Percentiles rank a stretch among this genome's conserved stretches.
phyloP scores from a whole-genome alignment of 129 eudicot species.

The Lactuca saligna region DNA sequence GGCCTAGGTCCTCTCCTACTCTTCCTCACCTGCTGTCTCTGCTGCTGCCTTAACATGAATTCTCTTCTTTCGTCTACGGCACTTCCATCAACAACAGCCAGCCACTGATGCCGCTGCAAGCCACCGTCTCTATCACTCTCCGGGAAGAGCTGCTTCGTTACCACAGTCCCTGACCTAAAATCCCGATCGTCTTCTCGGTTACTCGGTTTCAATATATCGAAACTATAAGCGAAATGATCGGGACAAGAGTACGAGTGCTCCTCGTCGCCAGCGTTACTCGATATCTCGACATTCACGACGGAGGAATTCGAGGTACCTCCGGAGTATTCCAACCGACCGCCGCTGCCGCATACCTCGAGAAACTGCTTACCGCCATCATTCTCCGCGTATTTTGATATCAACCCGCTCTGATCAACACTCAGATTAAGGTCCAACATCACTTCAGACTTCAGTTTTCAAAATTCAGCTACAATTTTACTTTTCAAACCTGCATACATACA shows the following conservation, averaged over 20 bases:
- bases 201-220: conserved; percentile 48
- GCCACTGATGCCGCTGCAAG: conserved; percentile 19
- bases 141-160: conserved; percentile 53
- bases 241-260: conserved; percentile 35
- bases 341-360: conserved; percentile 27
- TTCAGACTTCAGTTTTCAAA: conserved; percentile 20
- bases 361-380: conserved; percentile 29
- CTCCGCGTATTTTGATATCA: conserved; percentile 32
- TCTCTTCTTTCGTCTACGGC: conserved; percentile 33
- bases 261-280: conserved; percentile 51
- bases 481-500: conserved; percentile 17
- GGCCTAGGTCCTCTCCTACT: conserved; percentile 89
- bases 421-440: conserved; percentile 75
- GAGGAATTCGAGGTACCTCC: conserved; percentile 65
- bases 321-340: conserved; percentile 45
- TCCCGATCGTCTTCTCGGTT: conserved; percentile 21
- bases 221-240: conserved; percentile 25
- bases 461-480: conserved; percentile 11
- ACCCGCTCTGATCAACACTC: conserved; percentile 30
- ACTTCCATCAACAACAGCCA: conserved; percentile 29
- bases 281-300: conserved; percentile 51
- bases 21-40: conserved; percentile 54
- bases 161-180: conserved; percentile 29
- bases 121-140: conserved; percentile 14
- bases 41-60: conserved; percentile 31